Base-by-base conservation (phyloP, 1,284 basidiomycete species). In the Ganoderma sp. region DNA sequence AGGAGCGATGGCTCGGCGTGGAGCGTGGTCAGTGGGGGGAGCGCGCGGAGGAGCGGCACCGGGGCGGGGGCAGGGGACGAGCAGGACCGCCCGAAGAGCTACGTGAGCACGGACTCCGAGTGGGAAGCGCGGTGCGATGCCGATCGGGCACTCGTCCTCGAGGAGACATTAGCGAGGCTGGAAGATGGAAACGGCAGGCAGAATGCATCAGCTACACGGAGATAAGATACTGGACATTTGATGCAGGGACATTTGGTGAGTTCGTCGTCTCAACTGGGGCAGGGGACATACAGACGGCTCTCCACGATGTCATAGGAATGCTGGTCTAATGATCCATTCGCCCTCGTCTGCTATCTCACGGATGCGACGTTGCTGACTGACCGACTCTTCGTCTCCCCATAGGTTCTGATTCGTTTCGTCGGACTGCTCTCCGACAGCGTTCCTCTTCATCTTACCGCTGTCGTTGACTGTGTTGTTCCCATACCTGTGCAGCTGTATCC, bases 101-200 rank as follows among this genome's bases (percentile, higher is more conserved):
- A 88, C 74, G 72, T 78, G 65, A 87, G 85, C 71, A 78, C 76
- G 66, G 87, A 89, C 73, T 84, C 84, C 64, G 83, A 85, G 64
- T 88, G 87, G 85, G 85, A 89, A 70, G 84, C 82, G 66, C 80
- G 84, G 45, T 79, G 83, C 69, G 83, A 88, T 76, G 85, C 84
- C 19, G 83, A 86, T 65, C 79, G 86, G 62, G 87, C 87, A 8
- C 78, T 81, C 66, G 77, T 78, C 59, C 77, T 90, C 67, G 89
- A 89, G 75, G 84, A 87, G 71, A 87, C 88, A 4, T 78, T 90
- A 74, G 79, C 83, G 50, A 81, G 77, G 64, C 73, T 90, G 76
- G 86, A 90, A 67, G 79, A 78, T 41, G 75, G 75, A 5, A 45
- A 28, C 15, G 39, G 34, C 5, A 34, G 66, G 48, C 37, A 45